Base-by-base conservation (phyloP, 2,329 filamentous ascomycete species). In the Knufia petricola region DNA sequence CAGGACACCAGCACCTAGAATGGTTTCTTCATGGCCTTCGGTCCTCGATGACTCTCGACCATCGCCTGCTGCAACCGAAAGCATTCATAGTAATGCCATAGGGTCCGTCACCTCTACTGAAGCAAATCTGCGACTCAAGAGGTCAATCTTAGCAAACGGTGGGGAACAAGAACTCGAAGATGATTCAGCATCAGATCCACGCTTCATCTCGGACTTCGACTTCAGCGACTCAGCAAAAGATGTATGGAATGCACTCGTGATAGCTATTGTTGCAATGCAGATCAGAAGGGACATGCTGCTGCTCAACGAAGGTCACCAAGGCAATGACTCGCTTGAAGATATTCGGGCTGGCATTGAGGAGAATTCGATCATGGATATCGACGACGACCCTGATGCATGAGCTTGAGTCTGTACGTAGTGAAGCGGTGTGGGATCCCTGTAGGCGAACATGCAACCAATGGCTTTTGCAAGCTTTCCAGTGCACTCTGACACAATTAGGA, bases 241-340 rank as follows among this genome's bases (percentile, higher is more conserved):
- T 58, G 76, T 80, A 1, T 82, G 78, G 78, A 79, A 78, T 57
- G 69, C 72, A 3, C 63, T 81, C 3, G 75, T 76, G 0, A 55
- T 81, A 43, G 74, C 77, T 0, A 76, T 81, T 50, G 63, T 76
- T 4, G 65, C 77, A 9, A 68, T 76, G 52, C 72, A 77, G 58
- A 69, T 72, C 46, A 68, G 76, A 3, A 72, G 74, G 23, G 44
- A 47, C 20, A 38, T 47, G 32, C 17, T 47, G 20, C 23, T 47
- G 7, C 32, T 30, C 28, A 13, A 39, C 21, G 21, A 17, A 30
- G 23, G 13, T n/a, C 13, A 32, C 7, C 9, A 20, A 13, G 20
- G 20, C 4, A 17, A 38, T n/a, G 44, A 47, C 6, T 26, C 44
- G 13, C 36, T 39, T 8, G 44, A 47, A 20, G 34, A 38, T 20